Base-by-base conservation (phyloP, 345 rosid genomes). In the Trapa bicornis region DNA sequence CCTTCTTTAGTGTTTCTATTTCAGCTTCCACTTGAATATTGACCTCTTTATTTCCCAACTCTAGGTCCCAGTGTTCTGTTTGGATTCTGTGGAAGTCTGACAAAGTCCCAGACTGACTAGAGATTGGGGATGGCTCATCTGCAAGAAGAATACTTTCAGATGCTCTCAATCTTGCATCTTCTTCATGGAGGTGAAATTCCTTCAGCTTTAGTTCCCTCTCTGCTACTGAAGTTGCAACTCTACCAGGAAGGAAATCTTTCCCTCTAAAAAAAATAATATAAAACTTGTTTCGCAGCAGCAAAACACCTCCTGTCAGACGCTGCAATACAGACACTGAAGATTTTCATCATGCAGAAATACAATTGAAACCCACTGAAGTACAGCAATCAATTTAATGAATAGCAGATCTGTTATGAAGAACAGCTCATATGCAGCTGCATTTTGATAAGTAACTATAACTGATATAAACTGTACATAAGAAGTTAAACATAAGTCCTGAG, bases 281-380 rank as follows among this genome's bases (percentile, higher is more conserved):
- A 71, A 80, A 88, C 79, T 81, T 88, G 71, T 91, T 84, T 15
- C 97, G 86, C 42, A 88, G 83, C 61, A 91, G 73, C 77, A 91
- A 64, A 75, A 84, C 77, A 68, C 96, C 97, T 71, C 97, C 96
- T 9, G 96, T 91, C 68, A 88, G 96, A 73, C 52, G 3, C 97
- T 88, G 91, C 72, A 72, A 56, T 43, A 57, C 7, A 52, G 52
- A 57, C 37, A 37, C 29, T 22, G 29, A 43, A 41, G 32, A 65
- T 22, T 58, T 41, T 58, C 37, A 58, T 17, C 22, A 32, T 32
- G 63, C 37, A 33, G 9, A 58, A 58, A 32, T 7, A n/a, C 60
- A 33, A 32, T 1, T 33, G 15, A 58, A 8, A 58, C 63, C 7
- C 37, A 11, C 12, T 35, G 38, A 32, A 58, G 7, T 9, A 13